These are phyloP conservation scores for Colletotrichum eremochloae DNA, from an alignment of 2,329 filamentous ascomycete species.

Conservation along the genomic window DNA sequence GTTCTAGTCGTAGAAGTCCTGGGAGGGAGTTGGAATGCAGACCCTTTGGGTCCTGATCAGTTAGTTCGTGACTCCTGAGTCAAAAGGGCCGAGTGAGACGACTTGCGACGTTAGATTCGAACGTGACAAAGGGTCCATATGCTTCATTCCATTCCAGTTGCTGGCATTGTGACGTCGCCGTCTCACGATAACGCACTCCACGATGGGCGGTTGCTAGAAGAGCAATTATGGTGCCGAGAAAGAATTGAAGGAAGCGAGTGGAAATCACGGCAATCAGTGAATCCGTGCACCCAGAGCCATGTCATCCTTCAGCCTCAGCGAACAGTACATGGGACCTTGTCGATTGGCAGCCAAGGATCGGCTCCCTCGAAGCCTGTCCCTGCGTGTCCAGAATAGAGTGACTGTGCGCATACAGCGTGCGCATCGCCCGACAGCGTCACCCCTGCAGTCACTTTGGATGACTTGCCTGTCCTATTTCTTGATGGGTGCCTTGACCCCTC, in stretches of 20 bases:
- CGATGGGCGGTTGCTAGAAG: background rate
- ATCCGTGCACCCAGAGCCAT: slow-evolving; percentile 17
- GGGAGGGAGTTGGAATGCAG: background rate
- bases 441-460: slow-evolving; percentile 16
- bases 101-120: slow-evolving; percentile 4
- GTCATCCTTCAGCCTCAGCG: slow-evolving; percentile 31
- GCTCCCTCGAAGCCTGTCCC: slow-evolving; percentile 22
- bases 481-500: slow-evolving; percentile 25
- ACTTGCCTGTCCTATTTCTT: slow-evolving; percentile 5
- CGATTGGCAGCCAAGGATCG: slow-evolving; percentile 37
- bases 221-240: slow-evolving; percentile 32
- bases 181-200: slow-evolving; percentile 13
- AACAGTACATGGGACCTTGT: slow-evolving; percentile 23
- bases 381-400: slow-evolving; percentile 28
- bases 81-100: slow-evolving; percentile 12
- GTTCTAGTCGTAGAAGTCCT: slow-evolving; percentile 4
- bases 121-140: background rate
- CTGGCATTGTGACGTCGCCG: background rate
- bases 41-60: background rate
- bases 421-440: slow-evolving; percentile 12
- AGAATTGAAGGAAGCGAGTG: slow-evolving; percentile 30
- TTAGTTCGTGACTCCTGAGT: background rate
- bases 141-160: slow-evolving; percentile 26
- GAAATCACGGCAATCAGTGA: slow-evolving; percentile 37
- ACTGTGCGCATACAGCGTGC: slow-evolving; percentile 3